Percentiles rank a stretch among this genome's conserved stretches.
phyloP scores from a whole-genome alignment of 2,329 filamentous ascomycete species.

The Metarhizium rileyi region DNA sequence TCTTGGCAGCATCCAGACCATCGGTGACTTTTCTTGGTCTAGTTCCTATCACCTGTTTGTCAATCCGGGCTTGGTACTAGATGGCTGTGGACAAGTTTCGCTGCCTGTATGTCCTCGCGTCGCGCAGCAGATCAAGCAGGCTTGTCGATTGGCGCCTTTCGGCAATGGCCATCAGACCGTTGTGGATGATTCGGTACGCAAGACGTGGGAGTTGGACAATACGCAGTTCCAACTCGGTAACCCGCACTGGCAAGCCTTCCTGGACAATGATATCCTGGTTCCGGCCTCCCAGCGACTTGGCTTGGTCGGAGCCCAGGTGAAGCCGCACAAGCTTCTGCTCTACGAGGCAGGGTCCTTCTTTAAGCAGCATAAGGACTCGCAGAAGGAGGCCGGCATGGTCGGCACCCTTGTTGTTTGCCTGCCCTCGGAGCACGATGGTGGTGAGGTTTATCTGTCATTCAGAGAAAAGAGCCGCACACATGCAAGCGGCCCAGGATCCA shows the following conservation, averaged over 20 bases:
- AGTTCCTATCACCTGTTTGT: no score
- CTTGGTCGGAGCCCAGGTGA: no score
- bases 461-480: no score
- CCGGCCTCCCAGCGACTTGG: no score
- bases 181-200: constrained; percentile 29
- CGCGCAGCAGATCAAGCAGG: constrained; percentile 14
- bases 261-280: constrained; percentile 24
- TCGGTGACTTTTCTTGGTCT: no score
- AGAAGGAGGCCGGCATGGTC: constrained; percentile 38
- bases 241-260: constrained; percentile 20
- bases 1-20: no score
- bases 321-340: constrained; percentile 37
- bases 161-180: constrained; percentile 29
- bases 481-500: no score
- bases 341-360: constrained; percentile 41
- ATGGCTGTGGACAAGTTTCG: no score
- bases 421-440: constrained; percentile 37
- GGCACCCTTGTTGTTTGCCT: constrained; percentile 39
- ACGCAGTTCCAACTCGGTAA: constrained; percentile 27
- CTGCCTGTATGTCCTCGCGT: no score
- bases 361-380: constrained; percentile 34
- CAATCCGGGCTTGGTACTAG: no score
- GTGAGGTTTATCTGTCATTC: constrained; percentile 31
- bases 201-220: constrained; percentile 33
- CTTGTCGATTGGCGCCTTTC: constrained; percentile 18